Conservation (phyloP, 2,329 filamentous ascomycete species). For the Graphiopsis chlorocephala region DNA sequence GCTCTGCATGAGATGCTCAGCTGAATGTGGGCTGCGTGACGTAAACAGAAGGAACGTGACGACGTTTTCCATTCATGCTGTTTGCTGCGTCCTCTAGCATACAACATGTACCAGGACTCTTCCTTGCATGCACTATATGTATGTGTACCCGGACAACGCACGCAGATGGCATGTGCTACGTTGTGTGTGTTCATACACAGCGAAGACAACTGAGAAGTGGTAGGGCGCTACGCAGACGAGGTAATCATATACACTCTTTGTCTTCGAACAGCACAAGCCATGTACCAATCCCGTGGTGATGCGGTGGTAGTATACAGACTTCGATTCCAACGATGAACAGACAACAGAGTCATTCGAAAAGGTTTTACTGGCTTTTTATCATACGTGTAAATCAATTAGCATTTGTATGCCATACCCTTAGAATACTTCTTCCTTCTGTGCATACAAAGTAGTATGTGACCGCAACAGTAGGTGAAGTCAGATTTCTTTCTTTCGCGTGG, state of each 20-base stretch:
- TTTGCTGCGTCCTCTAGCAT: background rate
- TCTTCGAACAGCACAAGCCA: background rate
- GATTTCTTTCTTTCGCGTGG: background rate
- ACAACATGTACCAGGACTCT: background rate
- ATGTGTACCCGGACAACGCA: background rate
- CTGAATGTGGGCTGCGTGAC: conserved; percentile 38
- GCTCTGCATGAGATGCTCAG: conserved; percentile 12
- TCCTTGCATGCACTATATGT: background rate
- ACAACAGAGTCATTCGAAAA: too few relatives aligned
- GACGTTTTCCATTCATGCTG: background rate
- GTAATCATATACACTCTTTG: background rate
- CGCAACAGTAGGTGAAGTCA: background rate
- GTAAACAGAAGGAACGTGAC: conserved; percentile 50
- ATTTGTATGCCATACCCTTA: background rate
- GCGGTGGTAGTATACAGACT: background rate
- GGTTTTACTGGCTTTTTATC: background rate
- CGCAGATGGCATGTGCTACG: background rate
- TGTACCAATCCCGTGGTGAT: background rate
- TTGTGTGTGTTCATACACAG: background rate
- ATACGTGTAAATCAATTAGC: background rate
- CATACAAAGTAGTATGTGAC: background rate
- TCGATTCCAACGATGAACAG: too few relatives aligned
- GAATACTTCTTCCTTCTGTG: background rate
- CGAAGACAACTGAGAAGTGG: background rate
- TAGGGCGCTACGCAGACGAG: background rate